A percentile compares a stretch with the other conserved stretches of the same genome.
Evolutionary conservation across 2,329 filamentous ascomycete species (phyloP).

Genomic region (Alternaria burnsii): DNA sequence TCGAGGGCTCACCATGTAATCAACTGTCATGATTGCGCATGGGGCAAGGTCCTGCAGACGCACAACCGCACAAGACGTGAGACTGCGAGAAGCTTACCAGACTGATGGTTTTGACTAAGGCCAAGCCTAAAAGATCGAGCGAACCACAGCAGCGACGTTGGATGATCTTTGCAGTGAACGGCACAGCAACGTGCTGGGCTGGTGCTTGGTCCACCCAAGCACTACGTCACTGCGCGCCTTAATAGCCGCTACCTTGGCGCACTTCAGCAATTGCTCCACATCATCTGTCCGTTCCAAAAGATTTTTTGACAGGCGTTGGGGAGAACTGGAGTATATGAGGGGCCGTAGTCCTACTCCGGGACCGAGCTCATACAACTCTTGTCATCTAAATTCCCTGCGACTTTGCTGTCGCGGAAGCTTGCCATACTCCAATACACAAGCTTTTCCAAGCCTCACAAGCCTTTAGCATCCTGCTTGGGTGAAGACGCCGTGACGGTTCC

Average conservation of each 20-base stretch:
- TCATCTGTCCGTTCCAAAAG: slow-evolving; percentile 9
- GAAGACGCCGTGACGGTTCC: slow-evolving; percentile 28
- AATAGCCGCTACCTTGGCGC: slow-evolving; percentile 16
- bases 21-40: slow-evolving; percentile 7
- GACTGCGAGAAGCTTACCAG: not conserved
- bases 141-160: slow-evolving; percentile 16
- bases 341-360: not conserved
- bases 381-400: not conserved
- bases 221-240: slow-evolving; percentile 26
- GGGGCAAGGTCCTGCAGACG: not conserved
- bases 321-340: slow-evolving; percentile 14
- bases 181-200: slow-evolving; percentile 7
- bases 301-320: slow-evolving; percentile 10
- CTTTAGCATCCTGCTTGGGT: slow-evolving; percentile 31
- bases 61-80: not conserved
- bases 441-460: slow-evolving; percentile 37
- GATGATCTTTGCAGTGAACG: slow-evolving; percentile 24
- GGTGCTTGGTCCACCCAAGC: slow-evolving; percentile 10
- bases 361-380: slow-evolving; percentile 2
- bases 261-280: slow-evolving; percentile 16
- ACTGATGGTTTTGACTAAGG: not conserved
- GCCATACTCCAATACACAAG: slow-evolving; percentile 30
- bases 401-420: slow-evolving; percentile 10
- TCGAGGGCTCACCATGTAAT: not conserved
- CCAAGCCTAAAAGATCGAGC: slow-evolving; percentile 3